phyloP scores from a whole-genome alignment of 495 filamentous ascomycete species.

The Oleoguttula mirabilis region DNA sequence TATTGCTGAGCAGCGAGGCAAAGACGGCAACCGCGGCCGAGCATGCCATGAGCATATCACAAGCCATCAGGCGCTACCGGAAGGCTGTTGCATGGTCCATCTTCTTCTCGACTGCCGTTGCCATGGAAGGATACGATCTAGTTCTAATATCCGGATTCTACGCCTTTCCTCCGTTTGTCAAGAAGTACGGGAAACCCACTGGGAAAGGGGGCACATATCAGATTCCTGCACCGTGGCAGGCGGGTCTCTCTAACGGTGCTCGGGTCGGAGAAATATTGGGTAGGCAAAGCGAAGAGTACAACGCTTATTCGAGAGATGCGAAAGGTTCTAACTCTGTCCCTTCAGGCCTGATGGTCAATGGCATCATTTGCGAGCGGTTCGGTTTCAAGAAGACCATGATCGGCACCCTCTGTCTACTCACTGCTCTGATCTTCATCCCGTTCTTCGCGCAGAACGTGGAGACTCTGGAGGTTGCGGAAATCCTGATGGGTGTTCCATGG shows the following conservation, averaged over 20 bases:
- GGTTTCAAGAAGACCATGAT: slow-evolving; percentile 60
- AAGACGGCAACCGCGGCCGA: slow-evolving; percentile 19
- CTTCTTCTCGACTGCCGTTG: slow-evolving; percentile 49
- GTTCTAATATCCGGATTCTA: slow-evolving; percentile 40
- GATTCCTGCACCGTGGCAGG: slow-evolving; percentile 62
- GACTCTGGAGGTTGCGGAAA: slow-evolving; percentile 59
- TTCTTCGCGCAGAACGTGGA: slow-evolving; percentile 64
- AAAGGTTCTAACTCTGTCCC: too few relatives aligned
- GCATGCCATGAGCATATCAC: slow-evolving; percentile 22
- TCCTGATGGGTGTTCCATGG: slow-evolving; percentile 67
- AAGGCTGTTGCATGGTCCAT: slow-evolving; percentile 50
- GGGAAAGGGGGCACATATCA: slow-evolving; percentile 48
- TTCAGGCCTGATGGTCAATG: slow-evolving; percentile 58
- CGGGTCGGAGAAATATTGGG: slow-evolving; percentile 52
- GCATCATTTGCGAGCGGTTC: slow-evolving; percentile 59
- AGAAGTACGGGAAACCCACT: slow-evolving; percentile 52
- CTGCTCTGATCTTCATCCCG: slow-evolving; percentile 59
- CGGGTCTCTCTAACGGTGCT: slow-evolving; percentile 59
- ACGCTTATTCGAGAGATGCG: too few relatives aligned
- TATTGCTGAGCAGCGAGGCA: too few relatives aligned
- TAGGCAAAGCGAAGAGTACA: too few relatives aligned
- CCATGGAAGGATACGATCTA: slow-evolving; percentile 55
- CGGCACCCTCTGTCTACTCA: slow-evolving; percentile 50
- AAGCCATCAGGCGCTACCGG: slow-evolving; percentile 39
- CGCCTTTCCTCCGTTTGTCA: slow-evolving; percentile 40